A percentile compares a stretch with the other conserved stretches of the same genome.
phyloP scores from a whole-genome alignment of 2,329 filamentous ascomycete genomes.

The Aspergillus caelatus region DNA sequence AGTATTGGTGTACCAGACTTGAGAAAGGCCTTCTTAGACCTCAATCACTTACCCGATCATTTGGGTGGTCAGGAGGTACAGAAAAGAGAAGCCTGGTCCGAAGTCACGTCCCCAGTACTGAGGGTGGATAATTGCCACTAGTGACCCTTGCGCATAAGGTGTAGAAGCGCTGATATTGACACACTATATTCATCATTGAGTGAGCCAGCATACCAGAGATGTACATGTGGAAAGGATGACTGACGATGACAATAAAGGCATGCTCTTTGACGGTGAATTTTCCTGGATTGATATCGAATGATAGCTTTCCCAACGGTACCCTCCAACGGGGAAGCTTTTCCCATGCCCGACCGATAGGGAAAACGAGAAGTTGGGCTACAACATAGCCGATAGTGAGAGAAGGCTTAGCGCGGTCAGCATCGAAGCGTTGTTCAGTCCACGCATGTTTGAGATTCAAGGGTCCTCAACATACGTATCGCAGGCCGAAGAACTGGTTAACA shows the following conservation, averaged over 20 bases:
- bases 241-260: constrained; percentile 28
- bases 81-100: constrained; percentile 35
- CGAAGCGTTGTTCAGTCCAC: neutral
- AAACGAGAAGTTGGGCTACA: constrained; percentile 26
- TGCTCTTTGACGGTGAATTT: constrained; percentile 27
- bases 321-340: constrained; percentile 28
- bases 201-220: neutral
- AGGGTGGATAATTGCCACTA: constrained; percentile 38
- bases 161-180: constrained; percentile 34
- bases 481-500: constrained; percentile 29
- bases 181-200: constrained; percentile 15
- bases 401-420: constrained; percentile 13
- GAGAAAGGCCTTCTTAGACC: neutral
- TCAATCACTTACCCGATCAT: constrained; percentile 29
- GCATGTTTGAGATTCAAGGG: neutral
- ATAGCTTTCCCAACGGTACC: constrained; percentile 21
- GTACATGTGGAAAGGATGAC: neutral
- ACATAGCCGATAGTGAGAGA: constrained; percentile 28
- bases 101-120: constrained; percentile 39
- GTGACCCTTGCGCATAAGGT: constrained; percentile 30
- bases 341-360: constrained; percentile 25
- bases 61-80: constrained; percentile 36
- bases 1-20: neutral
- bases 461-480: constrained; percentile 25
- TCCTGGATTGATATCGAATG: constrained; percentile 27